Percentiles rank a stretch among this genome's conserved stretches.
Evolutionary conservation across 371 early-diverging fungal genomes (phyloP).

Genomic region (Gilbertella persicaria): DNA sequence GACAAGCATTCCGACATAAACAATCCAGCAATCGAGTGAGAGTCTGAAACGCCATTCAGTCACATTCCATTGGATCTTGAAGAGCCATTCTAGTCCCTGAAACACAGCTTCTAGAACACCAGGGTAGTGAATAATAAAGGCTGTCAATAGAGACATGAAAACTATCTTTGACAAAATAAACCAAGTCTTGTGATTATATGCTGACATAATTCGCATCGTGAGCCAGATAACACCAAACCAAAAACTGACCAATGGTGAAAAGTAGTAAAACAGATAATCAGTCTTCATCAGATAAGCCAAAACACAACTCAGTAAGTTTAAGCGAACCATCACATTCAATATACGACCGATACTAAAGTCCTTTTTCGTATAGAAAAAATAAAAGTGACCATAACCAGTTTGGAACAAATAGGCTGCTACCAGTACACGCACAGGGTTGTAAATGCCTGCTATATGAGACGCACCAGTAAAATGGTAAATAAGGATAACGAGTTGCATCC

Average conservation of each 20-base stretch:
- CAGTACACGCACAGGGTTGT: constrained; percentile 69
- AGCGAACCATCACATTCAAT: constrained; percentile 61
- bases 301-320: constrained; percentile 69
- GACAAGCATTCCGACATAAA: constrained; percentile 60
- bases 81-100: constrained; percentile 32
- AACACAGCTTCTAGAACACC: constrained; percentile 48
- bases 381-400: constrained; percentile 81
- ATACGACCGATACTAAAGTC: constrained; percentile 66
- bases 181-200: constrained; percentile 42
- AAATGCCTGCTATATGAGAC: constrained; percentile 61
- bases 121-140: constrained; percentile 41
- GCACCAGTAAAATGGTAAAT: constrained; percentile 74
- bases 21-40: constrained; percentile 61
- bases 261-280: constrained; percentile 73
- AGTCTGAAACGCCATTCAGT: constrained; percentile 71
- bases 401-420: constrained; percentile 80
- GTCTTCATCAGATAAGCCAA: constrained; percentile 70
- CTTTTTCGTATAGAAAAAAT: constrained; percentile 67
- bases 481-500: constrained; percentile 83
- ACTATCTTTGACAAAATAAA: constrained; percentile 56
- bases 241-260: constrained; percentile 71
- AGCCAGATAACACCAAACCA: constrained; percentile 72
- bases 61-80: constrained; percentile 58
- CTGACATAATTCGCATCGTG: constrained; percentile 59
- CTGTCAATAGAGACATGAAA: constrained; percentile 37